phyloP scores from a whole-genome alignment of 2,329 filamentous ascomycete species.

The Phyllachora maydis region DNA sequence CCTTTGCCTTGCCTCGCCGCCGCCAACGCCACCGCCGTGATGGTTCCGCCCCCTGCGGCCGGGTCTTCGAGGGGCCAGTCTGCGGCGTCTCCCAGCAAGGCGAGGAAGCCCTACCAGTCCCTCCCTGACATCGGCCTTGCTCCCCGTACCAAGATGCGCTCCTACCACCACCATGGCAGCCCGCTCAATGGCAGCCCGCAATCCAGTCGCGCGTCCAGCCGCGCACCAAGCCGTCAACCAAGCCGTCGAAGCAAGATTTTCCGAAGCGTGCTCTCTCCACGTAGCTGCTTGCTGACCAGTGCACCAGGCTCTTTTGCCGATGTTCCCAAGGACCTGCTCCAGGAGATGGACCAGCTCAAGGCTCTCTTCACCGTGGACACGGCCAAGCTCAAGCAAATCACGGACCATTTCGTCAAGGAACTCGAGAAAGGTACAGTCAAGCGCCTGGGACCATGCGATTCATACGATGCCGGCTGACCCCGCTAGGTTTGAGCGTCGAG shows the following conservation, averaged over 20 bases:
- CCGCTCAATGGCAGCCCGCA: no score
- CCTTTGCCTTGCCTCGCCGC: no score
- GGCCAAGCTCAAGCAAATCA: constrained; percentile 73
- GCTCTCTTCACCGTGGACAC: constrained; percentile 61
- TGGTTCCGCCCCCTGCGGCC: no score
- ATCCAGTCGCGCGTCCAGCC: no score
- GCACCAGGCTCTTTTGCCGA: constrained; percentile 67
- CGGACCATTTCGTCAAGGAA: constrained; percentile 74
- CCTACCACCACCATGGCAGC: no score
- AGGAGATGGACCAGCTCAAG: constrained; percentile 69
- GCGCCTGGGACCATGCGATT: constrained; percentile 5
- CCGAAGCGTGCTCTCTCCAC: neutral
- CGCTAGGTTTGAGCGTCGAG: constrained; percentile 56
- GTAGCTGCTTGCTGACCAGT: constrained; percentile 6
- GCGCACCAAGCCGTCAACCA: constrained; percentile 3
- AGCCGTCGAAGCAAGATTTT: constrained; percentile 6
- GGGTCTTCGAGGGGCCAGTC: no score
- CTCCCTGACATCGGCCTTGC: no score
- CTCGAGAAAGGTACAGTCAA: constrained; percentile 69
- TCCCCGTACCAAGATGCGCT: no score
- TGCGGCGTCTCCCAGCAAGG: no score
- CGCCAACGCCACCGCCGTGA: no score
- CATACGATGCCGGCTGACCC: neutral
- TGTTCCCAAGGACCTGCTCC: constrained; percentile 64
- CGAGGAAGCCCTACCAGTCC: no score